Base-by-base conservation (phyloP, 805 yeast species). In the Candida vaughaniae region DNA sequence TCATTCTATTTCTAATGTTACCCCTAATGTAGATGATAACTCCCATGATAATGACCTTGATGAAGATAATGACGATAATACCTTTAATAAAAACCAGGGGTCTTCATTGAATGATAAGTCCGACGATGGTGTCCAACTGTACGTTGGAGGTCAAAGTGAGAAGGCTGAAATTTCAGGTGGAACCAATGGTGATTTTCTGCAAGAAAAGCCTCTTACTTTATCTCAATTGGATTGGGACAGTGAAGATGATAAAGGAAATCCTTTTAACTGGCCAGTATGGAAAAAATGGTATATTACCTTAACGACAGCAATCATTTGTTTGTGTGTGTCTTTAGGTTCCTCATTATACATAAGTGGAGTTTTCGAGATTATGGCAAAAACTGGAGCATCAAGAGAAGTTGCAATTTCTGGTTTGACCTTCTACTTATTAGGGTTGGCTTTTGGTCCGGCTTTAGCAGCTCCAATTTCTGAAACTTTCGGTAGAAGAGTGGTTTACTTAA, bases 391-490 rank as follows among this genome's bases (percentile, higher is more conserved):
- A 8, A 74, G 79, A 55, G 80, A 80, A 27, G 65, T 84, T 41
- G 81, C 77, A 9, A 52, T 85, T 22, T 61, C 85, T 1, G 93
- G 93, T 8, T 68, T 84, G 46, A 78, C 89, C 0, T 75, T 84
- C 43, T 84, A 83, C 52, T 55, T 83, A 37, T 39, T 84, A 18
- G 91, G 91, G n/a, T 66, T 84, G 34, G 82, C 88, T 0, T 63
- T 73, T 42, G 86, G 86, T 9, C 88, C 89, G 1, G 77, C 80
- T 6, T 46, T 83, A 33, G 80, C 84, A 9, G 88, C 89, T 5
- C 90, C 90, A 18, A 56, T 82, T 25, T 79, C 86, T 19, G 90
- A 83, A 60, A 58, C 80, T 3, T 71, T 78, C 45, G 90, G 91
- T 29, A 66, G 91, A 46, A 75, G 77, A 50, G 67, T 78, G 39